Conservation (phyloP, 2,329 filamentous ascomycete species). For the Beauveria sp. region DNA sequence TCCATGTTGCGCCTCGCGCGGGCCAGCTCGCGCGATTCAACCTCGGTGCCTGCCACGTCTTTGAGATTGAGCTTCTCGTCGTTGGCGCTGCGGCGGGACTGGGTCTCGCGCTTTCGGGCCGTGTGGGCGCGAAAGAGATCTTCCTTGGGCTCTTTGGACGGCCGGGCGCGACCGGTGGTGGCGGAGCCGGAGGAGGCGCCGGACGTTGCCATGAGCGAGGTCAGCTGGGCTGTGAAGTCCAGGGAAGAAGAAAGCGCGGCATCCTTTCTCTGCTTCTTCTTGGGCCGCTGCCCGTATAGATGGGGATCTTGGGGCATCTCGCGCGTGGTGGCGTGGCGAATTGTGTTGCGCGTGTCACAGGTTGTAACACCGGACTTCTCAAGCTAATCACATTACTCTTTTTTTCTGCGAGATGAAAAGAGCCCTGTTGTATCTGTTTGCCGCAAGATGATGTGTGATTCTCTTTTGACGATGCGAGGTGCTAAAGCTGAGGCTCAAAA, state of each 20-base stretch:
- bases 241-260: conserved; percentile 66
- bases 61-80: conserved; percentile 43
- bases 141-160: conserved; percentile 35
- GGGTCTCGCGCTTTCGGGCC: conserved; percentile 18
- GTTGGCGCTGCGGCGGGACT: conserved; percentile 34
- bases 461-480: background rate
- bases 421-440: background rate
- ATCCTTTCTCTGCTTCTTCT: conserved; percentile 62
- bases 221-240: conserved; percentile 82
- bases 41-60: conserved; percentile 46
- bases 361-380: background rate
- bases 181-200: conserved; percentile 25
- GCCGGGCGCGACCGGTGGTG: conserved; percentile 35
- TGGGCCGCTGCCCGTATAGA: conserved; percentile 68
- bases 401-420: background rate
- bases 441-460: background rate
- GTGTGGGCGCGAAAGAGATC: conserved; percentile 34
- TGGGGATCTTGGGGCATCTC: conserved; percentile 51
- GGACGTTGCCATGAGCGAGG: conserved; percentile 63
- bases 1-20: conserved; percentile 76
- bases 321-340: background rate
- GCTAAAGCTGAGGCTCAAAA: background rate
- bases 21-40: conserved; percentile 60
- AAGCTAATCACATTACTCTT: background rate
- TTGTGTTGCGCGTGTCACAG: background rate